A percentile compares a stretch with the other conserved stretches of the same genome.
These are phyloP conservation scores for Stemphylium beticola DNA, from an alignment of 2,329 filamentous ascomycete genomes.

Conservation along the genomic window DNA sequence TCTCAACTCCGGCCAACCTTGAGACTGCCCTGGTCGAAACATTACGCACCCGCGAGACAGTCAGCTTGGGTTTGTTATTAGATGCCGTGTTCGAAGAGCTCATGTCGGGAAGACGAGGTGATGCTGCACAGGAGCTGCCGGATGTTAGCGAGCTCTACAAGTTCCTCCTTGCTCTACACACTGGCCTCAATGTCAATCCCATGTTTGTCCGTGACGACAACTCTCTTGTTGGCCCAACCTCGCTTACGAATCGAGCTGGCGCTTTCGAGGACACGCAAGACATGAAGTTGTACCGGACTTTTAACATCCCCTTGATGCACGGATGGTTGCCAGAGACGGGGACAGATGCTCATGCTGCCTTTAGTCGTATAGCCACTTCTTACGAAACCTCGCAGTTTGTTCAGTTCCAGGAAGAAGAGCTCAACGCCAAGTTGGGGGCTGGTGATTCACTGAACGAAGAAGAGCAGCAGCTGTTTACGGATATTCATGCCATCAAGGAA, in stretches of 20 bases:
- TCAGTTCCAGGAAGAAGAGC: conserved; percentile 85
- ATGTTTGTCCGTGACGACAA: conserved; percentile 71
- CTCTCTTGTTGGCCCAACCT: conserved; percentile 39
- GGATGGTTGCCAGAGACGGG: conserved; percentile 81
- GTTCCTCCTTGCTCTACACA: conserved; percentile 88
- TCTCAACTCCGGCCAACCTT: conserved; percentile 74
- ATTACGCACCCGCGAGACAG: conserved; percentile 79
- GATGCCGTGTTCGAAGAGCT: conserved; percentile 94
- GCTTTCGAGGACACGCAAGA: conserved; percentile 87
- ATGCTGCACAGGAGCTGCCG: conserved; percentile 70
- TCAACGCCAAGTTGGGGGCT: conserved; percentile 76
- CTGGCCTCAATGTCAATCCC: conserved; percentile 98
- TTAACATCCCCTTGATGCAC: conserved; percentile 86
- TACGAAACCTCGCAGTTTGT: conserved; percentile 93
- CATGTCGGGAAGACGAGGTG: conserved; percentile 74
- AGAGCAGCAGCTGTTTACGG: conserved; percentile 81
- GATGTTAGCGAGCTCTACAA: conserved; percentile 87
- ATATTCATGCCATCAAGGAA: conserved; percentile 81
- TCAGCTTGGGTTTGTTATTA: conserved; percentile 83
- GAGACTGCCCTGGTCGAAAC: conserved; percentile 78
- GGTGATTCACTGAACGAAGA: conserved; percentile 67
- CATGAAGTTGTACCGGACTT: conserved; percentile 89
- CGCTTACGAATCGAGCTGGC: conserved; percentile 59
- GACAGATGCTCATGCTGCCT: conserved; percentile 71
- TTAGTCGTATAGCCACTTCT: conserved; percentile 76